Percentiles rank a stretch among this genome's conserved stretches.
These are phyloP conservation scores for Fusarium denticulatum DNA, from an alignment of 2,329 filamentous ascomycete species.

Conservation along the genomic window DNA sequence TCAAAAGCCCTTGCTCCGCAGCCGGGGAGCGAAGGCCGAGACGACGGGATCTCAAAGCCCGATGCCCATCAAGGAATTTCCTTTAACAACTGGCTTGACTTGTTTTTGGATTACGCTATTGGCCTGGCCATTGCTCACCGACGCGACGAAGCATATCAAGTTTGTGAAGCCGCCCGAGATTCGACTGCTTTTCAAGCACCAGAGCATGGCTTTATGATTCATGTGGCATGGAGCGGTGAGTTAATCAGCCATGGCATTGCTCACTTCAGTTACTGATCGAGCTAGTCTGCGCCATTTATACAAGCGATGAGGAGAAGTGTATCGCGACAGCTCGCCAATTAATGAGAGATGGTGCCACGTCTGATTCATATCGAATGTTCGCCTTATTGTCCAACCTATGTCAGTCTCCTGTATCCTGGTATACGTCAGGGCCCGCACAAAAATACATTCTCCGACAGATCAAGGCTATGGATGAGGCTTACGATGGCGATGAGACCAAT, in stretches of 20 bases:
- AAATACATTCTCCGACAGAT: slow-evolving; percentile 94
- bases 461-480: slow-evolving; percentile 81
- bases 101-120: slow-evolving; percentile 89
- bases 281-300: slow-evolving; percentile 82
- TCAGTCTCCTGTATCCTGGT: slow-evolving; percentile 77
- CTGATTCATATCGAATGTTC: slow-evolving; percentile 86
- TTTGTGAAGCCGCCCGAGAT: slow-evolving; percentile 80
- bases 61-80: slow-evolving; percentile 77
- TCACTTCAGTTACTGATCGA: slow-evolving; percentile 14
- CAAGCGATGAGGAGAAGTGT: slow-evolving; percentile 81
- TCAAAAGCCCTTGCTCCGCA: slow-evolving; percentile 48
- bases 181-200: slow-evolving; percentile 85
- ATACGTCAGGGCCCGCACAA: slow-evolving; percentile 82
- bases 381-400: slow-evolving; percentile 80
- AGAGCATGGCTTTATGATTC: slow-evolving; percentile 74
- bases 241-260: background rate
- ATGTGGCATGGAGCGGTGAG: slow-evolving; percentile 80
- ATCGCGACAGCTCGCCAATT: slow-evolving; percentile 81
- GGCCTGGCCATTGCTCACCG: slow-evolving; percentile 75
- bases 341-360: slow-evolving; percentile 83
- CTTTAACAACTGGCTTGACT: slow-evolving; percentile 86
- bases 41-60: slow-evolving; percentile 46
- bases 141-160: slow-evolving; percentile 78
- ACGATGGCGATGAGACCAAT: slow-evolving; percentile 42
- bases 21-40: slow-evolving; percentile 32